Percentiles rank a stretch among this genome's conserved stretches.
phyloP scores from a whole-genome alignment of 768 basidiomycete genomes.

The Russula sp. region DNA sequence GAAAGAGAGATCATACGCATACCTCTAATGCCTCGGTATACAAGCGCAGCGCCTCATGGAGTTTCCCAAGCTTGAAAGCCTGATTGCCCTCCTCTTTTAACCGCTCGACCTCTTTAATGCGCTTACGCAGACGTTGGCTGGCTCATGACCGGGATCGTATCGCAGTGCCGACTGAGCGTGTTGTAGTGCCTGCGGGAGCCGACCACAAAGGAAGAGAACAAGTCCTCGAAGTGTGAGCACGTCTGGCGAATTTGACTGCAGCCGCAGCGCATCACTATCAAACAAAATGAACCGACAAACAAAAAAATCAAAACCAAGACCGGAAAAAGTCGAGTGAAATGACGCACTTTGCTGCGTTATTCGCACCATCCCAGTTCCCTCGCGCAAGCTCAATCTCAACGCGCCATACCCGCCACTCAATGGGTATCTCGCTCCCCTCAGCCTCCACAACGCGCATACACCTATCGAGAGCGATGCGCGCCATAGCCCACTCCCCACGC shows the following conservation, averaged over 20 bases:
- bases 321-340: not conserved
- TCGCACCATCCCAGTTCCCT: slow-evolving; percentile 71
- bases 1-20: slow-evolving; percentile 23
- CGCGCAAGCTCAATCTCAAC: slow-evolving; percentile 74
- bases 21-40: slow-evolving; percentile 75
- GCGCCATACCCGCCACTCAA: slow-evolving; percentile 77
- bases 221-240: slow-evolving; percentile 74
- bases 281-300: not conserved
- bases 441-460: slow-evolving; percentile 69
- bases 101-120: slow-evolving; percentile 78
- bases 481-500: slow-evolving; percentile 72
- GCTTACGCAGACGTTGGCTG: slow-evolving; percentile 69
- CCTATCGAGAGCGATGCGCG: slow-evolving; percentile 75
- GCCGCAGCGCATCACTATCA: slow-evolving; percentile 67
- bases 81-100: slow-evolving; percentile 83
- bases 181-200: slow-evolving; percentile 66
- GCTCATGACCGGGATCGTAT: slow-evolving; percentile 72
- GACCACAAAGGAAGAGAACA: slow-evolving; percentile 70
- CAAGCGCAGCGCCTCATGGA: slow-evolving; percentile 60
- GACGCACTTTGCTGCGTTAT: slow-evolving; percentile 68
- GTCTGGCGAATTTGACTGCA: slow-evolving; percentile 73
- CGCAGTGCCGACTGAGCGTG: slow-evolving; percentile 71
- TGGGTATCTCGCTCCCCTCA: slow-evolving; percentile 72
- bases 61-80: slow-evolving; percentile 61
- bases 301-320: not conserved